Evolutionary conservation across 441 rosid species (phyloP).

Genomic region (Cnidoscolus chayamansa): DNA sequence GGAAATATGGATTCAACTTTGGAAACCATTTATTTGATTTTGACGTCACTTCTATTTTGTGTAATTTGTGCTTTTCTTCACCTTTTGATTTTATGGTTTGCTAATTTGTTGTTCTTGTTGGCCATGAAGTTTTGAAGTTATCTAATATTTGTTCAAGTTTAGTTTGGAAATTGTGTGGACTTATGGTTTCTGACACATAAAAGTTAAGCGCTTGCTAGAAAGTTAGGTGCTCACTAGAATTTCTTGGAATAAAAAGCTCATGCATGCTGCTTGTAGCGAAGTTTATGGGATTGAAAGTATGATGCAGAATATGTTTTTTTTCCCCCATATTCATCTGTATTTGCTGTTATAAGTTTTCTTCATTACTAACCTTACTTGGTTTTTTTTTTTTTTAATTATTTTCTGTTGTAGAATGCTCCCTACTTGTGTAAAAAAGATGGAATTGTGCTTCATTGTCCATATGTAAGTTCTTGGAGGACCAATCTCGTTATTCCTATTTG

Average conservation of each 20-base stretch:
- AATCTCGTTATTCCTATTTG: slow-evolving; percentile 10
- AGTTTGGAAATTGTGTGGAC: background rate
- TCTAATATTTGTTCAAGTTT: slow-evolving; percentile 27
- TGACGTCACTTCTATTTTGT: background rate
- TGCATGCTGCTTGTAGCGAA: slow-evolving; percentile 2
- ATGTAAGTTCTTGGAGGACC: slow-evolving; percentile 47
- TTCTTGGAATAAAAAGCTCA: slow-evolving; percentile 9
- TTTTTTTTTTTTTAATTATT: slow-evolving; percentile 9
- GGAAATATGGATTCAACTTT: background rate
- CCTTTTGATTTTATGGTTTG: background rate
- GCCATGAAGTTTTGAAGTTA: slow-evolving; percentile 1
- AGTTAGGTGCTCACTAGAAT: slow-evolving; percentile 9
- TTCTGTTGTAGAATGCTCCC: slow-evolving; percentile 57
- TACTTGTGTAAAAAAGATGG: slow-evolving; percentile 95
- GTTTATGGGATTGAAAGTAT: background rate
- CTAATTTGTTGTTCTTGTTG: background rate
- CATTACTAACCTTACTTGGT: slow-evolving; percentile 17
- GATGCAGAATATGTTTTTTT: background rate
- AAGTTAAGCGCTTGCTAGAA: slow-evolving; percentile 3
- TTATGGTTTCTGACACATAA: background rate
- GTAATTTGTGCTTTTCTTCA: background rate
- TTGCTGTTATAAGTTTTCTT: background rate
- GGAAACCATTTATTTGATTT: background rate
- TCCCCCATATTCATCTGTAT: background rate
- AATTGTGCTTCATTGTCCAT: slow-evolving; percentile 87